Base-by-base conservation (phyloP, 768 basidiomycete genomes). In the Xerocomus potaroensis region DNA sequence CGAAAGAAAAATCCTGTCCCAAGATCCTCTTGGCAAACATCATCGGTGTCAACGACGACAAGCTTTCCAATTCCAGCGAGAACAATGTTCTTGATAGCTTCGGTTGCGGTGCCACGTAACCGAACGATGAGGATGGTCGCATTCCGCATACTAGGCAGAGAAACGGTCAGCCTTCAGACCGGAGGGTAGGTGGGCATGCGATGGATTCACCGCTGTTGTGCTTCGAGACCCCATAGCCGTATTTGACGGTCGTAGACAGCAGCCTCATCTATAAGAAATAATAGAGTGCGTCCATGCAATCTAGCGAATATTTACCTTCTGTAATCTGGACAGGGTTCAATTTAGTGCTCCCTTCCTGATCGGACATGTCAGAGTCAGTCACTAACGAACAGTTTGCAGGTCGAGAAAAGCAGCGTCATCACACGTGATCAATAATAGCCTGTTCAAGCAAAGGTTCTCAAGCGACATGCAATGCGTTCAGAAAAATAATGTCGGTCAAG, bases 211-310 rank as follows among this genome's bases (percentile, higher is more conserved):
- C 87, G 79, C 69, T 96, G 91, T 65, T 99, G 96, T 29, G 96
- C 96, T 65, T 97, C 96, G 33, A 97, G 80, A 36, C 96, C 96
- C 96, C 96, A 99, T 56, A 97, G 70, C 24, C 95, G 82, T 72
- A 98, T 96, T 67, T 98, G 94, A 22, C 95, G 83, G 66, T 98
- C 96, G 66, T 98, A 96, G 21, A 96, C 77, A 12, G 87, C 90
- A n/a, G 80, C 83, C 55, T 84, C 78, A 58, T 80, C 78, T 80
- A 48, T 34, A 14, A 34, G 26, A 31, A 26, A 38, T 15, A 29
- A 19, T 36, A 45, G 42, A 8, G 26, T 23, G 37, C 23, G 37
- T 5, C 19, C n/a, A 30, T 32, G 14, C 31, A 8, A 7, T 44
- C n/a, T 16, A 41, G 19, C 19, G 18, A 16, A 27, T 70, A 68